Evolutionary conservation across 805 yeast species (phyloP).

Genomic region (Ogataea glucozyma): DNA sequence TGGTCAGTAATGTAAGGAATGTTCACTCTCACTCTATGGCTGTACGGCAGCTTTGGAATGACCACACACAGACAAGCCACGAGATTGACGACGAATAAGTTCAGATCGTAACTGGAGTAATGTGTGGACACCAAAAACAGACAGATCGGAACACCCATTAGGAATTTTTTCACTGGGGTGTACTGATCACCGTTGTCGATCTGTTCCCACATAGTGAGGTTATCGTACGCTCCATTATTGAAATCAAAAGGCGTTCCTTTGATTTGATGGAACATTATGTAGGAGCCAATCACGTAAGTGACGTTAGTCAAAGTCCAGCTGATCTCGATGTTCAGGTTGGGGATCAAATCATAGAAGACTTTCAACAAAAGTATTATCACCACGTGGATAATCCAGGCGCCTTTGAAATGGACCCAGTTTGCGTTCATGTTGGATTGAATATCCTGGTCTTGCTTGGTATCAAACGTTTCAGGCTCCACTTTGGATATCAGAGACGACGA

Average conservation of each 20-base stretch:
- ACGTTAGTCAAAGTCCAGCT: conserved; percentile 93
- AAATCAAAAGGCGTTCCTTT: conserved; percentile 98
- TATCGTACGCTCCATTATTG: conserved; percentile 94
- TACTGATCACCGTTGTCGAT: conserved; percentile 87
- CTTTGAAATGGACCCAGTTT: conserved; percentile 93
- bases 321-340: conserved; percentile 78
- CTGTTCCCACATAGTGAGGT: conserved; percentile 98
- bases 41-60: conserved; percentile 84
- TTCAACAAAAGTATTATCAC: conserved; percentile 77
- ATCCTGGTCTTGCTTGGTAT: conserved; percentile 89
- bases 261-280: conserved; percentile 93
- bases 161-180: conserved; percentile 93
- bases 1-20: conserved; percentile 49
- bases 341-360: conserved; percentile 74
- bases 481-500: conserved; percentile 90
- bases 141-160: conserved; percentile 89
- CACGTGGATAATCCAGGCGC: conserved; percentile 94
- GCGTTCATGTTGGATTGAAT: conserved; percentile 90
- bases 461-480: conserved; percentile 88
- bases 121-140: conserved; percentile 86
- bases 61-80: conserved; percentile 83
- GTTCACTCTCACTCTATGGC: conserved; percentile 74
- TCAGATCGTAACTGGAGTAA: conserved; percentile 81
- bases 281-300: conserved; percentile 87
- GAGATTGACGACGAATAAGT: conserved; percentile 75